Conservation (phyloP, 495 filamentous ascomycete genomes). For the Evansstolkia leycettana region DNA sequence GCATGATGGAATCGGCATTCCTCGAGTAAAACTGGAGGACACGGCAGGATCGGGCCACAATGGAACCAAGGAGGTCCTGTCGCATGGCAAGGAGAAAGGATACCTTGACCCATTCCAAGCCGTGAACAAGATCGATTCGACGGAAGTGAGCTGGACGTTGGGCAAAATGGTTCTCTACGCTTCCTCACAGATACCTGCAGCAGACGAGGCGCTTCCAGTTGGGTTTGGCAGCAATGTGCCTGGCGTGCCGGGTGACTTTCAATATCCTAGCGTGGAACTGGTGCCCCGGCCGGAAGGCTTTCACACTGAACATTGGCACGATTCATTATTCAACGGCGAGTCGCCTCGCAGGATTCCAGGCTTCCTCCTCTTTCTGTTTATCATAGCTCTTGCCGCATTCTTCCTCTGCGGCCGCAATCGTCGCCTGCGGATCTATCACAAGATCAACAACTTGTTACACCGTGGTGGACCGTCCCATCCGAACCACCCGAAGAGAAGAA, state of each 20-base stretch:
- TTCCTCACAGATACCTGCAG: slow-evolving; percentile 67
- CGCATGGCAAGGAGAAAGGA: slow-evolving; percentile 62
- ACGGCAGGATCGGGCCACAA: slow-evolving; percentile 42
- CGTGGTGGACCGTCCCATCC: slow-evolving; percentile 40
- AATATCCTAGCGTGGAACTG: slow-evolving; percentile 61
- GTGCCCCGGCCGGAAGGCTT: slow-evolving; percentile 28
- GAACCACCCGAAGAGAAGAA: slow-evolving; percentile 37
- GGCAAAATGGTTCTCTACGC: slow-evolving; percentile 98
- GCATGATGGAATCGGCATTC: slow-evolving; percentile 90
- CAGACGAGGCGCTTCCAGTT: slow-evolving; percentile 52
- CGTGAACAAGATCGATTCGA: slow-evolving; percentile 80
- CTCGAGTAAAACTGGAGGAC: slow-evolving; percentile 72
- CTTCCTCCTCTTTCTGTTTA: slow-evolving; percentile 60
- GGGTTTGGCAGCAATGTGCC: slow-evolving; percentile 79
- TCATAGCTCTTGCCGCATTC: slow-evolving; percentile 54
- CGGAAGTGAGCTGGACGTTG: slow-evolving; percentile 96
- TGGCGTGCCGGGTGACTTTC: slow-evolving; percentile 64
- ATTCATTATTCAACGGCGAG: slow-evolving; percentile 49
- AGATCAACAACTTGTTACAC: slow-evolving; percentile 36
- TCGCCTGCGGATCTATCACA: slow-evolving; percentile 50
- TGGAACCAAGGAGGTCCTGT: slow-evolving; percentile 58
- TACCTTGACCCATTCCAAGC: slow-evolving; percentile 85
- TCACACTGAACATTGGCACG: slow-evolving; percentile 60
- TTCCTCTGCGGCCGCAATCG: slow-evolving; percentile 62
- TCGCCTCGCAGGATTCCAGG: slow-evolving; percentile 57